Conservation (phyloP, 495 filamentous ascomycete genomes). For the Penicillium atrosanguineum region DNA sequence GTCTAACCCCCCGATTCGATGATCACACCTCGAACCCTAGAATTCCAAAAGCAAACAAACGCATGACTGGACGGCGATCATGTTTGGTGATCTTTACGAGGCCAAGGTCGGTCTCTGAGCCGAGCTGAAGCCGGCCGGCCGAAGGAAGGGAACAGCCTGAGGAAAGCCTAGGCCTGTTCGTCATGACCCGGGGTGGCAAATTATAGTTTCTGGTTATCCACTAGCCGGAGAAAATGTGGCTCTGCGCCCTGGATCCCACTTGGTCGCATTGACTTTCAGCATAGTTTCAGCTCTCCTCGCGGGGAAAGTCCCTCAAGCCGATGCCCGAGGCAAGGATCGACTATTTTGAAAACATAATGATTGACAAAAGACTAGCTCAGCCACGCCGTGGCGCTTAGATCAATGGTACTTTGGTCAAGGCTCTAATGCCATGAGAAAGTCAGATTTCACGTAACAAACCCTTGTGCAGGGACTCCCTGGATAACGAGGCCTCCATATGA, state of each 20-base stretch:
- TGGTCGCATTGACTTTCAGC: conserved; percentile 2
- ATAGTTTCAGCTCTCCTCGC: conserved; percentile 16
- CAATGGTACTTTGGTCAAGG: neutral
- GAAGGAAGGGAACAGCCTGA: neutral
- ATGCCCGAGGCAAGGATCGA: conserved; percentile 5
- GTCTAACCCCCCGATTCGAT: neutral
- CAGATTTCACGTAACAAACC: too few species aligned
- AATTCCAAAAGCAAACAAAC: neutral
- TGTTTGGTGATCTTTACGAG: neutral
- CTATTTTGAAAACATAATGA: conserved; percentile 7
- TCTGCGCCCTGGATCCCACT: neutral
- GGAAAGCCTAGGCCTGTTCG: neutral
- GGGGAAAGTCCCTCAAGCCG: conserved; percentile 5
- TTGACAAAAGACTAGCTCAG: conserved; percentile 10
- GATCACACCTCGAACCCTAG: neutral
- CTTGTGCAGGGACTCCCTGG: neutral
- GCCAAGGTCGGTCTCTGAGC: neutral
- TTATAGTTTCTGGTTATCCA: neutral
- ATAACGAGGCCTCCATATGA: neutral
- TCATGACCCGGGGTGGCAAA: conserved; percentile 4
- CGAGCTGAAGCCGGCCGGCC: conserved; percentile 4
- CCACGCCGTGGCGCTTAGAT: conserved; percentile 15
- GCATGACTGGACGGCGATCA: neutral
- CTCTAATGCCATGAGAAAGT: too few species aligned
- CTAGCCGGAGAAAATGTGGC: conserved; percentile 1